These are phyloP conservation scores for Cyclostephanos invisitatus DNA, from an alignment of 108 stramenopile species.

Conservation along the genomic window DNA sequence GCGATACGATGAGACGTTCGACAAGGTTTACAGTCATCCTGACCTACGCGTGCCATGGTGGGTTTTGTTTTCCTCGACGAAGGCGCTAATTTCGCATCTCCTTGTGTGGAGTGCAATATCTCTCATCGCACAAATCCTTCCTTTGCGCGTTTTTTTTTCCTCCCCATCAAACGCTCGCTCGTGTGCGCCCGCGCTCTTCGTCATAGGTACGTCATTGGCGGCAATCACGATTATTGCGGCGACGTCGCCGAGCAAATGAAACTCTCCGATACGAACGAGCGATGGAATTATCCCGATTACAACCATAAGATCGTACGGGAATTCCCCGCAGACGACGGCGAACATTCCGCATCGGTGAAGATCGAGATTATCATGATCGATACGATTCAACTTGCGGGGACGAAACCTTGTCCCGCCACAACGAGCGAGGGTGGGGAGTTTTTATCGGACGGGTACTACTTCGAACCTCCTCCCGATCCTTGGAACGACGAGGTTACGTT, in stretches of 20 bases:
- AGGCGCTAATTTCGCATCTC: too few relatives aligned
- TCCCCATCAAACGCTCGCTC: background rate
- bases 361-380: conserved; percentile 57
- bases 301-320: conserved; percentile 34
- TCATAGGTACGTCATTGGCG: conserved; percentile 46
- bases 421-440: conserved; percentile 12
- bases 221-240: conserved; percentile 61
- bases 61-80: too few relatives aligned
- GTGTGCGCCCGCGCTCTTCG: too few relatives aligned
- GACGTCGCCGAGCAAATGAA: conserved; percentile 45
- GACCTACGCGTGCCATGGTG: conserved; percentile 41
- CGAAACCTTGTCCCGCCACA: background rate
- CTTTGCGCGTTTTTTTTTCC: background rate
- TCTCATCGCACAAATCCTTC: background rate
- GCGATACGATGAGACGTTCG: conserved; percentile 50
- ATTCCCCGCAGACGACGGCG: conserved; percentile 12
- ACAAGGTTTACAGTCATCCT: conserved; percentile 48
- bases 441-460: conserved; percentile 22
- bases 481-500: conserved; percentile 7
- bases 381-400: conserved; percentile 44
- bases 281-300: conserved; percentile 45
- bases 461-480: conserved; percentile 27
- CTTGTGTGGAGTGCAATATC: too few relatives aligned
- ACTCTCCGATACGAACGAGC: conserved; percentile 18
- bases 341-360: conserved; percentile 14